These are phyloP conservation scores for Globisporangium alternatum DNA, from an alignment of 352 stramenopile genomes.

Conservation along the genomic window DNA sequence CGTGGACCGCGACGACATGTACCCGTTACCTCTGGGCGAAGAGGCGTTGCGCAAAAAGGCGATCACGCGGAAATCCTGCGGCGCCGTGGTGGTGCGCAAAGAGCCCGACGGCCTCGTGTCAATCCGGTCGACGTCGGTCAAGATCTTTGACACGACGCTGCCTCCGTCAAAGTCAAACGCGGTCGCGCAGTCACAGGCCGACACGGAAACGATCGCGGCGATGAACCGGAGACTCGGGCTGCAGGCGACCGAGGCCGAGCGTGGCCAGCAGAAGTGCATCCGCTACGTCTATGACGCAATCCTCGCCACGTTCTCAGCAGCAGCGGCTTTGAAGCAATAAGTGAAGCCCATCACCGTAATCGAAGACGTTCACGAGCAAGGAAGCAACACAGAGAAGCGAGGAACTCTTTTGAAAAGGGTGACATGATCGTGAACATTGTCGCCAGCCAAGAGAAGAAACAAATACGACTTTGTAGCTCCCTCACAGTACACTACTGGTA, in stretches of 20 bases:
- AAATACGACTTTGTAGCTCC: background rate
- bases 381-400: background rate
- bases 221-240: constrained; percentile 47
- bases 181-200: constrained; percentile 2
- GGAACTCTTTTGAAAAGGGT: background rate
- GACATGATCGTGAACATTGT: background rate
- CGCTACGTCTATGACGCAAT: constrained; percentile 55
- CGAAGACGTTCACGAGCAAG: background rate
- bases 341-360: background rate
- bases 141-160: constrained; percentile 45
- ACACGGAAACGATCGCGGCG: constrained; percentile 31
- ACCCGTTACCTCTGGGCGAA: constrained; percentile 24
- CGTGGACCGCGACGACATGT: constrained; percentile 56
- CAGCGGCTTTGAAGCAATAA: background rate
- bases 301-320: constrained; percentile 6
- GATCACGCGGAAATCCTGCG: constrained; percentile 53
- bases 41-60: constrained; percentile 17
- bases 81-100: constrained; percentile 37
- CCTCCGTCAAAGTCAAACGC: constrained; percentile 10
- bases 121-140: constrained; percentile 54
- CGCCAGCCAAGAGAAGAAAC: background rate
- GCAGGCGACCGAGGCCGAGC: constrained; percentile 51
- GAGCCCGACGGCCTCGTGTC: constrained; percentile 48
- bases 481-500: background rate
- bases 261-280: constrained; percentile 44